Evolutionary conservation across 495 filamentous ascomycete species (phyloP), one percentile per base, ranked within the genome.

Genomic region (Cudoniella acicularis): DNA sequence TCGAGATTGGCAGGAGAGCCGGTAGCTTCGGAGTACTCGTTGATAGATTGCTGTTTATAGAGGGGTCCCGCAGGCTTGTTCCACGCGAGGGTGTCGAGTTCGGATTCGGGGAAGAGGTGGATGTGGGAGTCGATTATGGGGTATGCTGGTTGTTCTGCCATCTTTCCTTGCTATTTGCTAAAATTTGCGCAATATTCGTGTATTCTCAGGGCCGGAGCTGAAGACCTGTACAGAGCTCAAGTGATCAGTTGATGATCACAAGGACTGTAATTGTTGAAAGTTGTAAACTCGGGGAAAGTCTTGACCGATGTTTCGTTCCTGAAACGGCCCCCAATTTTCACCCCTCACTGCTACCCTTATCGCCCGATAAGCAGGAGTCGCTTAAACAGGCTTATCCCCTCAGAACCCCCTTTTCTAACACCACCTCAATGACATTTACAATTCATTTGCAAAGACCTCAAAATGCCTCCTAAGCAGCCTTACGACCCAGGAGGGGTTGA

Each of bases 91-190:
- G 80, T 79, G 49, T 72, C 59, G 27, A 87, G 69, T 61, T 91
- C 86, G 36, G 83, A 79, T 51, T 74, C 68, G 59, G 87, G 85
- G 73, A 83, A 94, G 68, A 95, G 85, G 72, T 96, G 92, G 72
- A 96, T 86, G 75, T 96, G 92, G 9, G 90, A 87, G 74, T 96
- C 92, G 55, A 96, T 60, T 36, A 69, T 64, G 47, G 61, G 64
- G 36, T 64, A 67, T 4, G 51, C 40, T 13, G 53, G 25, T 1
- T 48, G 10, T 54, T 58, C 62, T 52, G 55, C 57, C 22, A 57
- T 52, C 42, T 50, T 60, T 2, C 16, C 42, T 40, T 41, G 24
- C 13, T 48, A 13, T 36, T 36, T 36, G 6, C 13, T 36, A 18
- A 16, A 26, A 11, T 48, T 25, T 49, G 23, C 2, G 18, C n/a